Percentiles rank a stretch among this genome's conserved stretches.
phyloP scores from a whole-genome alignment of 2,329 filamentous ascomycete genomes.

The Ascochyta viciae-villosae region DNA sequence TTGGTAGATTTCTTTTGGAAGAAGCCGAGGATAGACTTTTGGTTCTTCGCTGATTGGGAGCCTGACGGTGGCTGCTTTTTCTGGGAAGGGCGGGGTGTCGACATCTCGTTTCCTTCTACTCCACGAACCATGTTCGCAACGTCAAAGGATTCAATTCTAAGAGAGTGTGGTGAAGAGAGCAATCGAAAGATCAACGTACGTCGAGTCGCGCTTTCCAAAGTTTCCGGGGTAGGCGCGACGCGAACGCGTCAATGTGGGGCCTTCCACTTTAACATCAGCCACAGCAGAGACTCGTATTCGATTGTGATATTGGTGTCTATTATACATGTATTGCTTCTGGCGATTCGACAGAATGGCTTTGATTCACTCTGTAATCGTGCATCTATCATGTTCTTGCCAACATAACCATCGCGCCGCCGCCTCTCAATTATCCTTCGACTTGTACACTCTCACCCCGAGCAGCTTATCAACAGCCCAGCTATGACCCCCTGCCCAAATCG shows the following conservation, averaged over 20 bases:
- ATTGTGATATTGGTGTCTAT: neutral
- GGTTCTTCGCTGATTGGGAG: slow-evolving; percentile 64
- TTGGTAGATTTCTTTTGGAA: slow-evolving; percentile 69
- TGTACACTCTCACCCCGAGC: slow-evolving; percentile 29
- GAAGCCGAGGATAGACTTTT: slow-evolving; percentile 79
- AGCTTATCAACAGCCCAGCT: slow-evolving; percentile 31
- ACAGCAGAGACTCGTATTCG: neutral
- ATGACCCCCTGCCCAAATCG: slow-evolving; percentile 27
- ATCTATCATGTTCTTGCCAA: neutral
- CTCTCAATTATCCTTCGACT: slow-evolving; percentile 17
- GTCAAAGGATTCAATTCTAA: neutral
- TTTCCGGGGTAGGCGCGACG: slow-evolving; percentile 10
- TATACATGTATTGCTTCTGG: neutral
- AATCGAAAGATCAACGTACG: neutral
- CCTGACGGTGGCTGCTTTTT: slow-evolving; percentile 55
- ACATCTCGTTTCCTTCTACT: slow-evolving; percentile 57
- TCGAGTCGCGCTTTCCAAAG: slow-evolving; percentile 11
- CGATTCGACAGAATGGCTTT: neutral
- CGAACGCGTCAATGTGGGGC: slow-evolving; percentile 11
- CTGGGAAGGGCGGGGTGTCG: slow-evolving; percentile 52
- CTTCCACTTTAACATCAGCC: slow-evolving; percentile 5
- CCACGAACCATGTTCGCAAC: slow-evolving; percentile 51
- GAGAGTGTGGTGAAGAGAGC: slow-evolving; percentile 1
- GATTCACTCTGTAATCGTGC: neutral
- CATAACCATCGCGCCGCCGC: too few species aligned